Conservation (phyloP, 1,284 basidiomycete species). For the Cryptococcus depauperatus region DNA sequence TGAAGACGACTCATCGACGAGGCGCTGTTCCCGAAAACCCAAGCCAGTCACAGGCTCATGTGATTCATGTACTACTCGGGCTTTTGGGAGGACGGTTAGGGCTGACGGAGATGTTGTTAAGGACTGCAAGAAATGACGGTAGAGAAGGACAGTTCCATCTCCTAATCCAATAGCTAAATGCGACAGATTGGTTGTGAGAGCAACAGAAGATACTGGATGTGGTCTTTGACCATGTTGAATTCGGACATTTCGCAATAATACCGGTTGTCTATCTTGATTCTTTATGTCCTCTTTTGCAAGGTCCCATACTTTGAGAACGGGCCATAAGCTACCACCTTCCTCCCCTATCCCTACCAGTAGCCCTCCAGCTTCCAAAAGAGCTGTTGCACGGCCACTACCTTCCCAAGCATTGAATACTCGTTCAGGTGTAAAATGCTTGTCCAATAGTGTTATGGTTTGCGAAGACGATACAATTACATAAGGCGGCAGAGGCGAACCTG, state of each 20-base stretch:
- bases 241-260: constrained; percentile 66
- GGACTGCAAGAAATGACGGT: constrained; percentile 83
- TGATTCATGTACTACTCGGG: constrained; percentile 64
- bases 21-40: constrained; percentile 64
- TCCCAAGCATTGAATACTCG: constrained; percentile 70
- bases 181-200: constrained; percentile 69
- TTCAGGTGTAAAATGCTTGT: constrained; percentile 63
- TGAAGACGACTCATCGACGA: constrained; percentile 6
- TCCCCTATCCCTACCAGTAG: constrained; percentile 79
- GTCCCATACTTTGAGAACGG: constrained; percentile 84
- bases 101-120: constrained; percentile 54
- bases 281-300: constrained; percentile 65
- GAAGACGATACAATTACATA: constrained; percentile 36
- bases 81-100: constrained; percentile 67
- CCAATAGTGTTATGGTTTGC: constrained; percentile 47
- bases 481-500: constrained; percentile 28
- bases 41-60: constrained; percentile 85
- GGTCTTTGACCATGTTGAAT: constrained; percentile 61
- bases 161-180: constrained; percentile 85
- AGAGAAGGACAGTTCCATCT: constrained; percentile 88
- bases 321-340: constrained; percentile 63
- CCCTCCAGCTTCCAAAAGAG: constrained; percentile 62
- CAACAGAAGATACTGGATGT: constrained; percentile 74
- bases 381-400: constrained; percentile 44
- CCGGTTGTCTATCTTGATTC: constrained; percentile 47